Percentiles rank a stretch among this genome's conserved stretches.
phyloP scores from a whole-genome alignment of 2,329 filamentous ascomycete species.

The Penicillium corylophilum region DNA sequence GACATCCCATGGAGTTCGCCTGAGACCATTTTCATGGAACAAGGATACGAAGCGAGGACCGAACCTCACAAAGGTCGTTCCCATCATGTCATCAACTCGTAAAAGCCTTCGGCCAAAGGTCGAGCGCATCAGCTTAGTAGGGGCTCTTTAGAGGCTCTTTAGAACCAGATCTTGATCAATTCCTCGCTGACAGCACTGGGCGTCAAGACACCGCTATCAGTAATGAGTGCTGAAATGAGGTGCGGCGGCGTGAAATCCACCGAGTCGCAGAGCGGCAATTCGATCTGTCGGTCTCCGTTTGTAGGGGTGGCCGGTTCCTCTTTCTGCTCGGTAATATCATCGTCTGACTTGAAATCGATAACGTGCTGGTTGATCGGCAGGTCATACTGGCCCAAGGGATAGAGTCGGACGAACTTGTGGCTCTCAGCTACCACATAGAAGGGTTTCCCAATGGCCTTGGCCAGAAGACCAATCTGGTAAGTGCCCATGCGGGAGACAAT shows the following conservation, averaged over 20 bases:
- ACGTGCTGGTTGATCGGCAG: slow-evolving; percentile 77
- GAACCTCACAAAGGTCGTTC: slow-evolving; percentile 5
- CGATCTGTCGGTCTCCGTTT: slow-evolving; percentile 13
- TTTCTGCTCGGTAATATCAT: slow-evolving; percentile 46
- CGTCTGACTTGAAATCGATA: slow-evolving; percentile 67
- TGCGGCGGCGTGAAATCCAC: slow-evolving; percentile 58
- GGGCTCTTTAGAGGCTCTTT: slow-evolving; percentile 31
- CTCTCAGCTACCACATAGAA: slow-evolving; percentile 93
- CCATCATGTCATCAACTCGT: slow-evolving; percentile 17
- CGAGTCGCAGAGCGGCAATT: slow-evolving; percentile 33
- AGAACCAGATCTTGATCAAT: slow-evolving; percentile 63
- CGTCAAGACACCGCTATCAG: slow-evolving; percentile 62
- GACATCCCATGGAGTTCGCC: not conserved
- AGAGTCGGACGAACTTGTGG: slow-evolving; percentile 92
- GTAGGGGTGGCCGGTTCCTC: slow-evolving; percentile 41
- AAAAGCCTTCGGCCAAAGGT: slow-evolving; percentile 2
- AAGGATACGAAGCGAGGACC: not conserved
- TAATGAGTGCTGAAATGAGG: slow-evolving; percentile 64
- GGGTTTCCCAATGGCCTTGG: slow-evolving; percentile 68
- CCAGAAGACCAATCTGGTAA: slow-evolving; percentile 81
- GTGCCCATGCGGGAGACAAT: slow-evolving; percentile 85
- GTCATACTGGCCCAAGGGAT: slow-evolving; percentile 78
- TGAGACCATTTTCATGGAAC: not conserved
- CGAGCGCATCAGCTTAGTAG: not conserved
- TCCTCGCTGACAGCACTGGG: slow-evolving; percentile 66